Conservation (phyloP, 805 yeast species). For the Saturnispora kantuleensis region DNA sequence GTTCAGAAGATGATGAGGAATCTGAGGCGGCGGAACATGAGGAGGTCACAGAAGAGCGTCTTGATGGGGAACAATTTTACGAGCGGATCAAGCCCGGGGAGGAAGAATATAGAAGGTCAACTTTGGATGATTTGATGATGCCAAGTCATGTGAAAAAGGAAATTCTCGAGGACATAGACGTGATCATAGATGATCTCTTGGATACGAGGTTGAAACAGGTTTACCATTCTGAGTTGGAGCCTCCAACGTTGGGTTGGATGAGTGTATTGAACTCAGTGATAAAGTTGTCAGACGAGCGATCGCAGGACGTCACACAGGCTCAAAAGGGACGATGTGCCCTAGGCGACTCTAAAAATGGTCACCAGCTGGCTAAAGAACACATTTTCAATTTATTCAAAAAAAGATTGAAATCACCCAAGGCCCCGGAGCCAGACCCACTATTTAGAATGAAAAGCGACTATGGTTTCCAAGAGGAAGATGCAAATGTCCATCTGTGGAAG, state of each 20-base stretch:
- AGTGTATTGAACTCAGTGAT: neutral
- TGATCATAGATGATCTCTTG: conserved; percentile 1
- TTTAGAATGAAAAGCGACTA: neutral
- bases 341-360: neutral
- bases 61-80: neutral
- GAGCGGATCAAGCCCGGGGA: neutral
- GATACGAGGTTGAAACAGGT: neutral
- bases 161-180: neutral
- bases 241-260: neutral
- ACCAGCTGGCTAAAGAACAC: neutral
- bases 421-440: conserved; percentile 3
- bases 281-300: neutral
- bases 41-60: neutral
- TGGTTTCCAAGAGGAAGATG: neutral
- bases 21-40: neutral
- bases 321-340: no score
- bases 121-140: conserved; percentile 1
- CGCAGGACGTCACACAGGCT: no score
- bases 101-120: conserved; percentile 3
- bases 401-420: neutral
- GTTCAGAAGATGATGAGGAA: neutral
- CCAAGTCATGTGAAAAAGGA: neutral
- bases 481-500: conserved; percentile 1
- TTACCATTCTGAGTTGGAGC: neutral
- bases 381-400: neutral